Percentiles rank a stretch among this genome's conserved stretches.
Conservation (phyloP, 331 rosid species). For the Rhamnella rubrinervis region DNA sequence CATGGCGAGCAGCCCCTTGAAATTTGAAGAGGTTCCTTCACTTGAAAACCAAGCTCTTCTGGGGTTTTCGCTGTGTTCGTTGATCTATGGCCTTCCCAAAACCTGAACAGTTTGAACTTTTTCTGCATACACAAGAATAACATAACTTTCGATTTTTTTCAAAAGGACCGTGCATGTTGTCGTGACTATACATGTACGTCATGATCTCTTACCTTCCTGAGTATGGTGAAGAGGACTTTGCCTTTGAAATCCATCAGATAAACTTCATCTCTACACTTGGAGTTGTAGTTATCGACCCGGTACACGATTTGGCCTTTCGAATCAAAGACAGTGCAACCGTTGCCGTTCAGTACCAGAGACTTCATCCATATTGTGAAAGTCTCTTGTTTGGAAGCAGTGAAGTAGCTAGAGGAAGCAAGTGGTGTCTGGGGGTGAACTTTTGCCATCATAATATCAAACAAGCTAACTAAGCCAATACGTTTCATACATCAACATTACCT, state of each 20-base stretch:
- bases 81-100: slow-evolving; percentile 67
- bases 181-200: background rate
- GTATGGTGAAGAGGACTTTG: slow-evolving; percentile 48
- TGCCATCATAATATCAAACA: slow-evolving; percentile 20
- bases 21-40: slow-evolving; percentile 33
- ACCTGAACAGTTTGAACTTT: slow-evolving; percentile 33
- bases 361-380: slow-evolving; percentile 83
- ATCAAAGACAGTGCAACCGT: slow-evolving; percentile 70
- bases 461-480: no score
- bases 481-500: no score
- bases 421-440: slow-evolving; percentile 48
- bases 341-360: slow-evolving; percentile 54
- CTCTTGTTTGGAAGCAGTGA: slow-evolving; percentile 55
- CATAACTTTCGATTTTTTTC: background rate
- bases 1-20: slow-evolving; percentile 37
- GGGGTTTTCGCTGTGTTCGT: slow-evolving; percentile 20
- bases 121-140: slow-evolving; percentile 32
- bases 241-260: slow-evolving; percentile 71
- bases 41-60: slow-evolving; percentile 49
- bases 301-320: slow-evolving; percentile 57
- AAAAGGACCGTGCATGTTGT: background rate
- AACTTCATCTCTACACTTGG: slow-evolving; percentile 46
- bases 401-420: slow-evolving; percentile 24
- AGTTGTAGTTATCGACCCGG: slow-evolving; percentile 64
- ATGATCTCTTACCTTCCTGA: slow-evolving; percentile 45